Evolutionary conservation across 2,329 filamentous ascomycete genomes (phyloP), one percentile per base, ranked within the genome.

Genomic region (Arthrobotrys entomopaga): DNA sequence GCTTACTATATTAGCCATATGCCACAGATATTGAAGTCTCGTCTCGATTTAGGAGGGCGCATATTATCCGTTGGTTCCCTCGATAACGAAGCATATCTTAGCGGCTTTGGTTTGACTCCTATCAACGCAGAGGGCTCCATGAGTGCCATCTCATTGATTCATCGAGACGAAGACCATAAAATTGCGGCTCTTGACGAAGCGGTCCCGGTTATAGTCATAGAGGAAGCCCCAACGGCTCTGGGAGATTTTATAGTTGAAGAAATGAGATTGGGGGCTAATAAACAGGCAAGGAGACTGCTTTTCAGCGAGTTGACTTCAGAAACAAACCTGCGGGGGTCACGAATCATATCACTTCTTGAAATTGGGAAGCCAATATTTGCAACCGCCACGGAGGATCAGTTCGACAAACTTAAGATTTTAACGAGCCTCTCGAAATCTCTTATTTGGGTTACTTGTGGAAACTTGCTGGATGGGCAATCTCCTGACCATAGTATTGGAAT

Each of bases 371-470:
- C 67, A 1, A 50, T 77, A 4, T 54, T 77, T 11, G 58, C 61
- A 43, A 26, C 4, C 40, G 70, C 64, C 16, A 57, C 56, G 11
- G 69, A 75, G 11, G 8, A n/a, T 2, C 67, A 77, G 26, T 57
- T 75, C 43, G 20, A 60, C 24, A 48, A 19, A 11, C 10, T 75
- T 22, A 70, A 77, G 29, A 19, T 65, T 24, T 38, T 78, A 3
- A 77, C 67, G 3, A 54, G 71, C 24, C 73, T 71, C 15, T 72
- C 72, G 4, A 58, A 60, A 3, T 63, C 22, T 24, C 22, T 78
- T 1, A 20, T 78, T 0, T 79, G 78, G 78, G 42, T 79, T 46
- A 77, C 77, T 0, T 38, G 48, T 8, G 77, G 67, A 24, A 72
- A 76, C 19, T 52, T 77, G 3, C 26, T 77, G 3, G 26, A 38